Evolutionary conservation across 352 stramenopile species (phyloP), one percentile per base, ranked within the genome.

Genomic region (Phytophthora idaei): DNA sequence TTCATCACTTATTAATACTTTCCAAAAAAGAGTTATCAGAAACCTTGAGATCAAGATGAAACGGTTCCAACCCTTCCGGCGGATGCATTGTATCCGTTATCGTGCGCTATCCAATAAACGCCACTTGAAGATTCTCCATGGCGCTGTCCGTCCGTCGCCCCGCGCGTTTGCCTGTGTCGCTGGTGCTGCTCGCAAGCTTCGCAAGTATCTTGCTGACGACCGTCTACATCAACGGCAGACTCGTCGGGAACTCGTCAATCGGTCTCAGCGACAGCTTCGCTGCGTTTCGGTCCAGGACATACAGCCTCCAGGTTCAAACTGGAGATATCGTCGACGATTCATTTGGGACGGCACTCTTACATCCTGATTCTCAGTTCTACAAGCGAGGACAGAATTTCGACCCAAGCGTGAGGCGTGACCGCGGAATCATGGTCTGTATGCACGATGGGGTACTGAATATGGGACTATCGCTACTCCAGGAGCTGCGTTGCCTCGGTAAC

Each of bases 401-500:
- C 44, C 15, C 8, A 28, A 1, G 25, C 29, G 69, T 76, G 31
- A 65, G n/a, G 41, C 49, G 65, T 14, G 29, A 69, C 12, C 45
- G 15, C 2, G 65, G 46, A 48, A 49, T 73, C 12, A 21, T 73
- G 45, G 27, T 84, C 39, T 73, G 59, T 50, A 67, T 84, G 63
- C 64, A 80, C 55, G 66, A 79, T n/a, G 60, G 50, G 2, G 52
- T 78, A 8, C n/a, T 82, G 15, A 45, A 65, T 46, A 80, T 84
- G 71, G 76, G 73, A 0, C 45, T 77, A 10, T 84, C 76, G 10
- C 59, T 84, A 8, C 69, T 84, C 41, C 60, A 63, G 5, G 73
- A 73, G 53, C 25, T 73, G 17, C 59, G 65, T 1, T 73, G 65
- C 27, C 54, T 73, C 1, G 59, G 52, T 1, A 73, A 73, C 34